phyloP scores from a whole-genome alignment of 345 rosid genomes.

The Citrus sinensis region DNA sequence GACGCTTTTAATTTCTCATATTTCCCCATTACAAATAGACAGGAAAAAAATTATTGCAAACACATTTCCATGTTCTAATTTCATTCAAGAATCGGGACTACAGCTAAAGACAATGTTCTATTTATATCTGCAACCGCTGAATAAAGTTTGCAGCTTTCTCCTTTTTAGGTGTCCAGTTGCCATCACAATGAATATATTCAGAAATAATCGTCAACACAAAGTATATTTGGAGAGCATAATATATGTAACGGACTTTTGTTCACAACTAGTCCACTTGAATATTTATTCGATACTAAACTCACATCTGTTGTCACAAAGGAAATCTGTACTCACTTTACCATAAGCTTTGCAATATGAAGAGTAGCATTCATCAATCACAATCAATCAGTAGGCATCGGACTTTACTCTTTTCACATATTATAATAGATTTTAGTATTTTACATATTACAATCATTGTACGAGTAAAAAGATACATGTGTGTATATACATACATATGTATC shows the following conservation, averaged over 20 bases:
- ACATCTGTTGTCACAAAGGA: background rate
- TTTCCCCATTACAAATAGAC: no score
- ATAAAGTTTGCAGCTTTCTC: background rate
- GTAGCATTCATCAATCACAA: background rate
- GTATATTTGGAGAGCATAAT: constrained; percentile 6
- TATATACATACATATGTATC: no score
- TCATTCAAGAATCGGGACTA: background rate
- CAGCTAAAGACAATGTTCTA: background rate
- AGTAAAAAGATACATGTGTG: no score
- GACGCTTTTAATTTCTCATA: no score
- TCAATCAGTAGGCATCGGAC: background rate
- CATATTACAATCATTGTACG: no score
- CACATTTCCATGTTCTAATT: no score
- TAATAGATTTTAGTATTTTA: background rate
- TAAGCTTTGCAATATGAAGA: background rate
- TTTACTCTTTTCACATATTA: background rate
- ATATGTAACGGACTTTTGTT: constrained; percentile 1
- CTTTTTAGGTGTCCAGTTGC: background rate
- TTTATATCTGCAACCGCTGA: background rate
- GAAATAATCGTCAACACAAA: background rate
- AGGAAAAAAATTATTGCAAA: no score
- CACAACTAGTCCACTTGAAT: constrained; percentile 5
- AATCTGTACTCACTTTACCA: background rate
- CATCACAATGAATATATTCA: constrained; percentile 17
- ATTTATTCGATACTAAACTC: background rate